Percentiles rank a stretch among this genome's conserved stretches.
Evolutionary conservation across 768 basidiomycete genomes (phyloP).

Genomic region (Tricholoma hemisulphureum): DNA sequence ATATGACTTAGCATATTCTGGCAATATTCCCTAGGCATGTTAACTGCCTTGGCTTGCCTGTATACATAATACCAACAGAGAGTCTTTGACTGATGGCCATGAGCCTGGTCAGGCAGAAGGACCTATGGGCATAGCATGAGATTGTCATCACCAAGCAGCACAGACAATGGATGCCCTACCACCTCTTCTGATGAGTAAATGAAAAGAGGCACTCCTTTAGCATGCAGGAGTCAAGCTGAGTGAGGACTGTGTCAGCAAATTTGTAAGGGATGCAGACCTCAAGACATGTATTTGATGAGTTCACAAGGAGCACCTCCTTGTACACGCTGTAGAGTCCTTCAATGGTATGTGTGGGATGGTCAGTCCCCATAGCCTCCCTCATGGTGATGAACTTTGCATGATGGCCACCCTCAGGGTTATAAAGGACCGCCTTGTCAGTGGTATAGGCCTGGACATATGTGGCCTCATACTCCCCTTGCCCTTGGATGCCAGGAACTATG

Average conservation of each 20-base stretch:
- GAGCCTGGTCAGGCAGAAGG: conserved; percentile 15
- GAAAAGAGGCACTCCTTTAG: conserved; percentile 9
- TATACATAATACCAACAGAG: too few relatives aligned
- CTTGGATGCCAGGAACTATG: conserved; percentile 18
- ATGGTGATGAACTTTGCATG: conserved; percentile 22
- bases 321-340: conserved; percentile 21
- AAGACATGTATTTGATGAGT: conserved; percentile 23
- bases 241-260: conserved; percentile 4
- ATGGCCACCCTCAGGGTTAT: conserved; percentile 13
- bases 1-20: too few relatives aligned
- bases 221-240: background rate
- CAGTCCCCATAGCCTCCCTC: conserved; percentile 5
- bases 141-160: too few relatives aligned
- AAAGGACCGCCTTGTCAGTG: conserved; percentile 33
- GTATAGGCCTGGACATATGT: conserved; percentile 32
- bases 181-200: conserved; percentile 12
- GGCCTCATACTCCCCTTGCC: conserved; percentile 13
- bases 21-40: too few relatives aligned
- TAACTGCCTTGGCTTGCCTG: too few relatives aligned
- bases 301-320: conserved; percentile 8
- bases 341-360: conserved; percentile 4
- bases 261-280: conserved; percentile 27
- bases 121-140: background rate
- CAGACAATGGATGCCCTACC: conserved; percentile 11
- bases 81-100: conserved; percentile 15